These are phyloP conservation scores for Wickerhamiella pararugosa DNA, from an alignment of 1,139 yeast species.

Conservation along the genomic window DNA sequence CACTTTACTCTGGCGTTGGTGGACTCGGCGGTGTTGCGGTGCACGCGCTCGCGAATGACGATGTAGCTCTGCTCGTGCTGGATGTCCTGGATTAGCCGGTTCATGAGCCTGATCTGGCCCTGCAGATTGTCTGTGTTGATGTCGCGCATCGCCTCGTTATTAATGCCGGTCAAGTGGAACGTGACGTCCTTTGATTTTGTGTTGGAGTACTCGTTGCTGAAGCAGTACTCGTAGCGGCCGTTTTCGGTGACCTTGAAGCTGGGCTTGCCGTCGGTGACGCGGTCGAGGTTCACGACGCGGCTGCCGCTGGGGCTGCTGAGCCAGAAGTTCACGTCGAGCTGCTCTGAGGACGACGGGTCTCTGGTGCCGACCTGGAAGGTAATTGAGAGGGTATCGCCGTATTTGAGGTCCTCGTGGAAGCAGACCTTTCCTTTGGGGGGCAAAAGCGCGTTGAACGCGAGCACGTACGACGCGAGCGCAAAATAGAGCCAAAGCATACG, in stretches of 20 bases:
- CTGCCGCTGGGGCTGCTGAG: constrained; percentile 31
- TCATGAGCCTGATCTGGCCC: constrained; percentile 62
- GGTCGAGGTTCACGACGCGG: constrained; percentile 35
- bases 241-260: constrained; percentile 43
- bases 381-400: constrained; percentile 76
- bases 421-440: constrained; percentile 84
- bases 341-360: constrained; percentile 63
- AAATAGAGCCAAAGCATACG: constrained; percentile 9
- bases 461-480: constrained; percentile 10
- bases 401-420: constrained; percentile 68
- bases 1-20: constrained; percentile 94
- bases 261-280: constrained; percentile 71
- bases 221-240: constrained; percentile 83
- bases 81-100: constrained; percentile 68
- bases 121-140: constrained; percentile 74
- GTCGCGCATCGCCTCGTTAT: constrained; percentile 61
- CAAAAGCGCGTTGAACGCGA: constrained; percentile 67
- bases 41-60: constrained; percentile 92
- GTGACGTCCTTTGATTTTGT: constrained; percentile 78
- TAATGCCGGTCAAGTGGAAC: constrained; percentile 88
- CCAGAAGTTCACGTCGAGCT: constrained; percentile 62
- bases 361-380: constrained; percentile 92
- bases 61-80: constrained; percentile 80
- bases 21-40: constrained; percentile 95
- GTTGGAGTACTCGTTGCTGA: constrained; percentile 68